A percentile compares a stretch with the other conserved stretches of the same genome.
Evolutionary conservation across 2,329 filamentous ascomycete species (phyloP).

Genomic region (Elsinoe necatrix): DNA sequence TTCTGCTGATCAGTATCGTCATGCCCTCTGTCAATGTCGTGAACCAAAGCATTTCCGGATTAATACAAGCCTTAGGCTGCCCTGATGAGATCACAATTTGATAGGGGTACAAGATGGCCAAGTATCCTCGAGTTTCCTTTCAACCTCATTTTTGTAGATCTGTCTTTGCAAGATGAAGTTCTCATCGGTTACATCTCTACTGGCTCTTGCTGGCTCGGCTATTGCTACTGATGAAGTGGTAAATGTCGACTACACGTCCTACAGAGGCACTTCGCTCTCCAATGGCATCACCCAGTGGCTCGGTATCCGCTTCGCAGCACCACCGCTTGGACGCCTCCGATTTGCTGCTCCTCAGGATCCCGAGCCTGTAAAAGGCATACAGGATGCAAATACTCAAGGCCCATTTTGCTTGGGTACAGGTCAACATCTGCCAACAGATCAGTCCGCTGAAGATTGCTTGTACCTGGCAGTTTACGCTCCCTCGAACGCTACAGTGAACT

Average conservation of each 20-base stretch:
- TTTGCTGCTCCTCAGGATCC: conserved; percentile 63
- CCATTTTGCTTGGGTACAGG: conserved; percentile 30
- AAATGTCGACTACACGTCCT: conserved; percentile 58
- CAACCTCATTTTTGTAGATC: background rate
- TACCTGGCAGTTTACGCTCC: conserved; percentile 59
- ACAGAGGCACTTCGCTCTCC: conserved; percentile 47
- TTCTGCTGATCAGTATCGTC: conserved; percentile 9
- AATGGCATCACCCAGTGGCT: conserved; percentile 63
- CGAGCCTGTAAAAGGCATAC: conserved; percentile 18
- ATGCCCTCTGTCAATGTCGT: background rate
- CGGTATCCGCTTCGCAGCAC: conserved; percentile 64
- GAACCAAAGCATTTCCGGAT: background rate
- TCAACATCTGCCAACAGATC: conserved; percentile 26
- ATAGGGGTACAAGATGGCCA: conserved; percentile 1
- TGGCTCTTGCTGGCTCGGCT: background rate
- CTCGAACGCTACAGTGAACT: conserved; percentile 39
- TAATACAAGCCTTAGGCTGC: background rate
- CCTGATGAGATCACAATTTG: background rate
- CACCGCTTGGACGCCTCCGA: conserved; percentile 56
- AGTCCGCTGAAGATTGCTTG: conserved; percentile 58
- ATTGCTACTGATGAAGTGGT: conserved; percentile 39
- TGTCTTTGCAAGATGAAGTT: background rate
- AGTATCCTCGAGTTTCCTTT: background rate
- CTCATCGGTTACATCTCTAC: background rate
- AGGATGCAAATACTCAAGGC: conserved; percentile 23